Conservation (phyloP, 169 alveolate species). For the Plasmodium sp. region DNA sequence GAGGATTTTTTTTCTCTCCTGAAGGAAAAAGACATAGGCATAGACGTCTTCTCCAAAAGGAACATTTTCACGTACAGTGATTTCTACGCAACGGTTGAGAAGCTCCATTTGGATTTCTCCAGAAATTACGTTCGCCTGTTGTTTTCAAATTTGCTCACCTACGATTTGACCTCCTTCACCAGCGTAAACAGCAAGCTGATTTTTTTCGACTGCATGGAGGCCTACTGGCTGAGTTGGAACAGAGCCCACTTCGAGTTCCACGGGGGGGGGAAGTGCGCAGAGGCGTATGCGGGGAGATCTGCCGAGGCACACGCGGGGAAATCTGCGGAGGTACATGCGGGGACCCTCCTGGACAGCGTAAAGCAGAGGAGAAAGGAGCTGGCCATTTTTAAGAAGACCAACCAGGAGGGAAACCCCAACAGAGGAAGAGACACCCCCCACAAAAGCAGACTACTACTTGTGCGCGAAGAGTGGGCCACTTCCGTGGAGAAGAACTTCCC, state of each 20-base stretch:
- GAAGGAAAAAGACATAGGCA: conserved; percentile 50
- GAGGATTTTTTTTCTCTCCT: conserved; percentile 21
- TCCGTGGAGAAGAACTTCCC: neutral
- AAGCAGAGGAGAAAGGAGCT: neutral
- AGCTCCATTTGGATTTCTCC: conserved; percentile 8
- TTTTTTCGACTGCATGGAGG: conserved; percentile 42
- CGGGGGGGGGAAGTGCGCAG: neutral
- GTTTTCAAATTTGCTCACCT: conserved; percentile 33
- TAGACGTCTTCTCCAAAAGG: conserved; percentile 14
- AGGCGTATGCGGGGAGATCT: neutral
- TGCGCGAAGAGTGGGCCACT: neutral
- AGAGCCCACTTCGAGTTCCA: conserved; percentile 19
- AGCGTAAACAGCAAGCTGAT: conserved; percentile 46
- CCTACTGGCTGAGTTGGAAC: conserved; percentile 51
- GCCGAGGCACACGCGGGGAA: neutral
- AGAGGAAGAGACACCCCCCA: neutral
- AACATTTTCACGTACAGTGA: conserved; percentile 32
- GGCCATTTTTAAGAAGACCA: neutral
- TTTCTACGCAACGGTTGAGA: conserved; percentile 36
- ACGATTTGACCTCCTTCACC: conserved; percentile 44
- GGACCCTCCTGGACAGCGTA: neutral
- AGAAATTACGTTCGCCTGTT: conserved; percentile 34
- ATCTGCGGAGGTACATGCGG: neutral
- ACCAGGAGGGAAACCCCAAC: neutral
- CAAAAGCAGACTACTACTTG: neutral